These are phyloP conservation scores for Salix suchowensis DNA, from an alignment of 345 rosid species.

Conservation along the genomic window DNA sequence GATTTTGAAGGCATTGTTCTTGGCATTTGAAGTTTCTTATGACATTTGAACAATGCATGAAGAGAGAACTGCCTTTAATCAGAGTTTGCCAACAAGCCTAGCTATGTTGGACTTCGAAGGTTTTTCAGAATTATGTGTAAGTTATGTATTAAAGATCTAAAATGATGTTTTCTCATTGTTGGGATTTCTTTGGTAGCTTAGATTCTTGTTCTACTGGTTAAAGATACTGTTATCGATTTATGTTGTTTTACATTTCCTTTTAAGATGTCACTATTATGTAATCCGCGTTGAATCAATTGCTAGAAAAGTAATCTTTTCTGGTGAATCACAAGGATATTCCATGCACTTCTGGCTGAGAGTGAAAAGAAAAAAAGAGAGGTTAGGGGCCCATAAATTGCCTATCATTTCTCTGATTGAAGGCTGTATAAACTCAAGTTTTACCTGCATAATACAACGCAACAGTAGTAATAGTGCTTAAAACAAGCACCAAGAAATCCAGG, in stretches of 20 bases:
- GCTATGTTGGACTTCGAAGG: not conserved
- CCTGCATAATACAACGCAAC: slow-evolving; percentile 28
- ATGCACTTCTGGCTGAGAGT: not conserved
- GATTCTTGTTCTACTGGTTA: not conserved
- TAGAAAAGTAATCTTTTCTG: not conserved
- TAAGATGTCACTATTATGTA: not conserved
- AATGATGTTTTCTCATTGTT: not conserved
- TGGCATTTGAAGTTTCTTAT: not conserved
- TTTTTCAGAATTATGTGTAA: not conserved
- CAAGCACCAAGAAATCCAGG: slow-evolving; percentile 32
- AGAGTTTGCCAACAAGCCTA: not conserved
- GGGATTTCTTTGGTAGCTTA: not conserved
- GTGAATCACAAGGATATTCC: not conserved
- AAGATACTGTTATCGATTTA: no score
- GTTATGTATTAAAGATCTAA: not conserved
- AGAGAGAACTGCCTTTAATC: not conserved
- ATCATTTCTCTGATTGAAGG: not conserved
- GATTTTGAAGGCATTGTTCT: not conserved
- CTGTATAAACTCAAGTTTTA: slow-evolving; percentile 17
- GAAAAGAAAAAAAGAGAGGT: not conserved
- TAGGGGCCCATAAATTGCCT: not conserved
- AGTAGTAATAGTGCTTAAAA: slow-evolving; percentile 24
- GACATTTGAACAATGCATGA: not conserved
- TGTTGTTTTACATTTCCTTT: not conserved
- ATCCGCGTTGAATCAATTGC: not conserved